phyloP scores from a whole-genome alignment of 106 monocot species.

The Dioscorea dumetorum region DNA sequence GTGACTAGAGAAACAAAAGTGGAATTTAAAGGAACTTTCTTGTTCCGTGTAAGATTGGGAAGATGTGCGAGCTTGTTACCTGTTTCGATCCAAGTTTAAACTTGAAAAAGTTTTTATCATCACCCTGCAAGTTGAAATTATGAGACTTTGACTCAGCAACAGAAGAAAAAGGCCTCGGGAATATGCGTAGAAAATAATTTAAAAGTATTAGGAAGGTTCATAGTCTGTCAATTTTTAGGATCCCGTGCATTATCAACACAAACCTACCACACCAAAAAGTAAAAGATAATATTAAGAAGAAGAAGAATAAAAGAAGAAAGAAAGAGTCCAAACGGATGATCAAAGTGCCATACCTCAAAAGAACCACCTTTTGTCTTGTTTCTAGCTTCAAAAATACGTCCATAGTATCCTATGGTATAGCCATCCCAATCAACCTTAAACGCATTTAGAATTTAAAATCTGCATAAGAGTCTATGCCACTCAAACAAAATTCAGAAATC shows the following conservation, averaged over 20 bases:
- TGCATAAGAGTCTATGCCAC: constrained; percentile 37
- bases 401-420: constrained; percentile 98
- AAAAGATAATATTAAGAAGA: background rate
- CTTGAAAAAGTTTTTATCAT: constrained; percentile 89
- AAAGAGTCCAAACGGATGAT: constrained; percentile 2
- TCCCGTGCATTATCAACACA: background rate
- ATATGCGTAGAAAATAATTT: too few relatives aligned
- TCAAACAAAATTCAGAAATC: constrained; percentile 18
- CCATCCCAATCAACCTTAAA: constrained; percentile 99
- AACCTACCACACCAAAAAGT: background rate
- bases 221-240: background rate
- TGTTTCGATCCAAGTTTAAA: constrained; percentile 79
- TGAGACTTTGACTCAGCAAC: background rate
- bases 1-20: too few relatives aligned
- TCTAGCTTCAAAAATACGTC: constrained; percentile 98
- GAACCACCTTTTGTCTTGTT: constrained; percentile 99
- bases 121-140: constrained; percentile 49
- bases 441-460: constrained; percentile 40
- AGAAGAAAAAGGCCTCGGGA: too few relatives aligned
- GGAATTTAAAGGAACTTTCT: too few relatives aligned
- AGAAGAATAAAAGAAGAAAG: background rate
- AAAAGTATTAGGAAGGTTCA: too few relatives aligned
- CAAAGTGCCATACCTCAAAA: constrained; percentile 67
- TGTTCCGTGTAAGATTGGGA: too few relatives aligned
- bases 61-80: constrained; percentile 18